Base-by-base conservation (phyloP, 257 asterid species). In the Fraxinus quadrangulata region DNA sequence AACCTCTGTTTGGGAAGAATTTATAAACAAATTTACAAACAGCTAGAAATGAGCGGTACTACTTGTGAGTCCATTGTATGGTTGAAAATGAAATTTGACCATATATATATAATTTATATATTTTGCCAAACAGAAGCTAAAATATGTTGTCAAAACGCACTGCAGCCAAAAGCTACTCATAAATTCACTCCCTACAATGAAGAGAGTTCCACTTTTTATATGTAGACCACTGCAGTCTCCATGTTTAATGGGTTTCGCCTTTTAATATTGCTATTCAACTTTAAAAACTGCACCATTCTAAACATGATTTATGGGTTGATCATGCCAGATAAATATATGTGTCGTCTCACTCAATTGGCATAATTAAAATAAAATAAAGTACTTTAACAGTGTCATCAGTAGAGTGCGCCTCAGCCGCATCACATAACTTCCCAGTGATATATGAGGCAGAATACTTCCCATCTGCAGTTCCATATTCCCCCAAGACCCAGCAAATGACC, bases 401-500 rank as follows among this genome's bases (percentile, higher is more conserved):
- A 30, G 96, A 87, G 86, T 96, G 96, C 59, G 97, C 97, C 86
- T 96, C 99, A 59, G 99, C 94, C 74, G 87, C 90, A 75, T 96
- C 99, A 83, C 96, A 88, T 83, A 96, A 88, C 84, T 93, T 96
- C 69, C 99, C 99, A 69, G 90, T 88, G 72, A 93, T 89, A 86
- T 96, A 92, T 65, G 98, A 89, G 75, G 99, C 96, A 74, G 99
- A 89, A 84, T 90, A 88, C 81, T 89, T 93, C 75, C 96, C 97
- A 87, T 88, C 97, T 74, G 92, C 96, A 80, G 94, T 90, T 80
- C 98, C 98, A 84, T 93, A 92, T 88, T 96, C 99, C 76, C 99
- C 99, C 84, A 96, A 81, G 76, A 96, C 97, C 99, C 99, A 96
- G 76, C 99, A 96, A 82, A 96, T 96, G 73, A 96, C 97, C 99